Base-by-base conservation (phyloP, 2,329 filamentous ascomycete species). In the Sporothrix globosa region DNA sequence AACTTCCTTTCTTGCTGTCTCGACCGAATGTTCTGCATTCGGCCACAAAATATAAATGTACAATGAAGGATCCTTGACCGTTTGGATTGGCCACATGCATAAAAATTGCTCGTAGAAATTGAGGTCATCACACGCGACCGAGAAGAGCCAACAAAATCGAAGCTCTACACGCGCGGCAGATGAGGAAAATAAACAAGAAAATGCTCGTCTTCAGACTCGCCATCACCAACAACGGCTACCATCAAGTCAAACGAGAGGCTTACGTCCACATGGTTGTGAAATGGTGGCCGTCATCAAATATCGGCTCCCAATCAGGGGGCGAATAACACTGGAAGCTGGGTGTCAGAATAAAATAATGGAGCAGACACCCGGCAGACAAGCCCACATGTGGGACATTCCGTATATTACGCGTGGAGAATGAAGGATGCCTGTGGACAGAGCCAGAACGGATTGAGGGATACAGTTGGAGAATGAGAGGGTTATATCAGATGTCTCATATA, bases 401-500 rank as follows among this genome's bases (percentile, higher is more conserved):
- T 39, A 27, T 66, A 52, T 39, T 41, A 67, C 63, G 48, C 27
- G 48, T 53, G 30, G 63, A 52, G 27, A 54, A 66, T 19, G 46
- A 54, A 19, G 27, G 24, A 67, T 4, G 10, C 27, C 41, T 6
- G 17, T 34, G 27, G 17, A 21, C 46, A 13, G 19, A 14, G 30
- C 24, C 17, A 39, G 10, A 34, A 10, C 19, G 27, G 50, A n/a
- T 44, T 19, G 21, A 44, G n/a, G 11, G 5, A 44, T 3, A n/a
- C 30, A 44, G 34, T 34, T 34, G 34, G 34, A 34, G 19, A n/a
- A 63, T 46, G 58, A 10, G 58, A 11, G 39, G 58, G 58, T n/a
- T 63, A 54, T 67, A 67, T 44, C n/a, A 54, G 50, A 53, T 1
- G 13, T 53, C 50, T 44, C 34, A 56, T 67, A 67, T 67, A 67